Base-by-base conservation (phyloP, 345 rosid species). In the Eucalyptus marginata region DNA sequence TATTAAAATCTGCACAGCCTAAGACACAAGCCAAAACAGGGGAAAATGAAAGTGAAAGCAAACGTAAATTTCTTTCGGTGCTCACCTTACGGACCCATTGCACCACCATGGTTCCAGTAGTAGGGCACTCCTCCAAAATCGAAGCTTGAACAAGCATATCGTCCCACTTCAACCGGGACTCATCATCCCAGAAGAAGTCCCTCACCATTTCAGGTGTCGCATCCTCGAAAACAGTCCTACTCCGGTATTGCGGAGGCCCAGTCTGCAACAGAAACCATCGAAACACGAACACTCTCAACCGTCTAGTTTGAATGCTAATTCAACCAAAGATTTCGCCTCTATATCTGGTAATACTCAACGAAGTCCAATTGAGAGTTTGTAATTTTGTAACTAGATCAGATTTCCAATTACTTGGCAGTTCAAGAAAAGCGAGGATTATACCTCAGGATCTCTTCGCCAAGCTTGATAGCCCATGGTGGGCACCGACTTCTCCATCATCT, bases 181-280 rank as follows among this genome's bases (percentile, higher is more conserved):
- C 96, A 91, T 98, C 99, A 90, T 98, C 99, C 99, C 99, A 98
- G 88, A 98, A 98, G 94, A 98, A 98, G 90, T 98, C 99, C 90
- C 99, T 96, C 86, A 95, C 94, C 93, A 93, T 87, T 93, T 98
- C 99, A 85, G 99, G 98, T 44, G 94, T 93, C 22, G 96, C 98
- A 89, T 98, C 97, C 91, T 98, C 99, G 90, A 94, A 98, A 79
- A 98, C 94, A 49, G 98, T 96, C 84, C 98, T 93, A 91, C 96
- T 95, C 44, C 99, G 97, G 90, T 96, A 98, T 90, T 97, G 98
- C 0, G 99, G 96, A 87, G 98, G 99, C 25, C 99, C 99, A 79
- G 86, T 93, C 98, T 96, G 87, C 20, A 87, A 76, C 80, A 68
- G 80, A 33, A 68, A 68, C 80, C 80, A 68, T 36, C 8, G 1